Conservation (phyloP, 495 filamentous ascomycete species). For the Podospora conica region DNA sequence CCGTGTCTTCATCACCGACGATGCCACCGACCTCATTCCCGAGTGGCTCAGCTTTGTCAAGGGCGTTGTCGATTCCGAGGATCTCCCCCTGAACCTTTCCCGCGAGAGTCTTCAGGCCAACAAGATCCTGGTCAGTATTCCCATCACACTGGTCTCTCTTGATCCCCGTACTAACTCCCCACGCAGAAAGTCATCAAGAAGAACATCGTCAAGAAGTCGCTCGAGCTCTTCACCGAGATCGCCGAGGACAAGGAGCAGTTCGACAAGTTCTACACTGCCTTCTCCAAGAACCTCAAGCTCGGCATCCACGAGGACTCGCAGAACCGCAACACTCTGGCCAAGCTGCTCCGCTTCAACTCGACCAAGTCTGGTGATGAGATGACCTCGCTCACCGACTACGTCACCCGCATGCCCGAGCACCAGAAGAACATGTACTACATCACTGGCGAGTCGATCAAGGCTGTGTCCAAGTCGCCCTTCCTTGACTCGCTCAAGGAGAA, state of each 20-base stretch:
- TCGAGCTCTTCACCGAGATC: conserved; percentile 98
- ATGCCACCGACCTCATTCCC: conserved; percentile 96
- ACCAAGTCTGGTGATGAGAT: conserved; percentile 96
- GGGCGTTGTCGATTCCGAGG: conserved; percentile 99
- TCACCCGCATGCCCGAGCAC: conserved; percentile 98
- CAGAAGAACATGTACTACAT: conserved; percentile 99
- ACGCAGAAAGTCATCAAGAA: conserved; percentile 94
- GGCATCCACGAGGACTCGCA: conserved; percentile 99
- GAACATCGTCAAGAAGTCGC: conserved; percentile 99
- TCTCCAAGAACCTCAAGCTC: conserved; percentile 99
- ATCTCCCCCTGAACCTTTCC: conserved; percentile 96
- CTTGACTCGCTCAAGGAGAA: conserved; percentile 98
- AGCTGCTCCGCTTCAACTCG: conserved; percentile 97
- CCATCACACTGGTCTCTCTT: neutral
- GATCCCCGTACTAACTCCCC: neutral
- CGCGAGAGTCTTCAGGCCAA: conserved; percentile 99
- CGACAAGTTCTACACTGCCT: conserved; percentile 99
- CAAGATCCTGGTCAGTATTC: conserved; percentile 77
- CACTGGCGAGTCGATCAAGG: conserved; percentile 98
- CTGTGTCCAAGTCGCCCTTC: conserved; percentile 96
- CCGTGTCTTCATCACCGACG: conserved; percentile 99
- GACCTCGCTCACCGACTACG: conserved; percentile 92
- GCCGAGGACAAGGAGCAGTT: conserved; percentile 99
- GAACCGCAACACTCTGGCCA: conserved; percentile 89
- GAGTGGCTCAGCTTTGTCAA: conserved; percentile 99